Evolutionary conservation across 345 rosid species (phyloP), one percentile per base, ranked within the genome.

Genomic region (Eutrema japonicum): DNA sequence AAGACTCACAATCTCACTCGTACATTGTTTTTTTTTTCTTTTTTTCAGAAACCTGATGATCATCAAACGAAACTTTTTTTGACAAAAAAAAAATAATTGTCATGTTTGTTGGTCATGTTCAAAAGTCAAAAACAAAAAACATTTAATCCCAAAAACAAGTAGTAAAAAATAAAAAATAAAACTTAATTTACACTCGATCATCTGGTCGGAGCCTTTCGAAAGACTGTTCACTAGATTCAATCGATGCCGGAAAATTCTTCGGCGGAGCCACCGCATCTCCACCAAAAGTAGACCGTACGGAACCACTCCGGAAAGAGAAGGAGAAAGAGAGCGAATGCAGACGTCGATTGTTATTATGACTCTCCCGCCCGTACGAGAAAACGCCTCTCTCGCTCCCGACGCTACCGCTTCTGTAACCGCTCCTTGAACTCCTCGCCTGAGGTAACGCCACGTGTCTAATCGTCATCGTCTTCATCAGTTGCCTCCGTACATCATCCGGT

Each of bases 361-460:
- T 64, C 51, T 79, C 83, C 62, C 75, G 64, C 3, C 71, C 81
- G 58, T 74, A 82, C 3, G 77, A 57, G 49, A 14, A 71, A n/a
- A 43, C 77, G 74, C 10, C 62, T 66, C 43, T 75, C 61, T 74
- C 74, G 5, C 83, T 75, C 41, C 81, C 81, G 49, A 77, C 80
- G 37, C 90, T 87, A 11, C 79, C 81, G 58, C 84, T 85, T 67
- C 93, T 75, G 52, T 79, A 86, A 10, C 94, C 92, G 46, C 73
- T 80, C 70, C 87, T 79, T 40, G 86, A 64, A 71, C 98, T 90
- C 66, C 85, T 82, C 7, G 61, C 91, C 27, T 89, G 73, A 0
- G 95, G 85, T 49, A 53, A 83, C 47, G 78, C 76, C 82, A 70
- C 86, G 61, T 84, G 81, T 57, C 86, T 82, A 67, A 48, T 79